Evolutionary conservation across 2,329 filamentous ascomycete genomes (phyloP), one percentile per base, ranked within the genome.

Genomic region (Ceratocystis alfenasii): DNA sequence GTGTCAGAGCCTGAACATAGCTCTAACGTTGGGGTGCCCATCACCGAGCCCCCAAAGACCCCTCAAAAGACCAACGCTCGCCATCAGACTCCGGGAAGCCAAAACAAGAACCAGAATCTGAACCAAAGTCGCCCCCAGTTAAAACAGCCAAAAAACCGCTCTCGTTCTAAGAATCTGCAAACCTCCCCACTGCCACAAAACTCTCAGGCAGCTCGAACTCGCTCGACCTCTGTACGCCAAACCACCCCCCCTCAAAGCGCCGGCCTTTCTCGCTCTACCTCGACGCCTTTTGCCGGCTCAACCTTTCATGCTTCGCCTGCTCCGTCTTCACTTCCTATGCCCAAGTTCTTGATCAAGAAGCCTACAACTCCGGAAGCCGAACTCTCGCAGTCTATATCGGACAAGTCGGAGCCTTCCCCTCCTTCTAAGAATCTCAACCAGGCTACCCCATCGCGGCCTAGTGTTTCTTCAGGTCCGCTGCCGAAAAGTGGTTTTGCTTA

Each of bases 231-330:
- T 59, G 55, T 30, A 67, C 33, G 66, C 69, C 57, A 66, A 6
- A 68, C 62, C 8, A 68, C 66, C 2, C 66, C 66, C 12, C 66
- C 66, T 20, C 64, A 68, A 6, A 68, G 64, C 60, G 64, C 63
- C 15, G 63, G 66, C 2, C 28, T 68, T 53, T 62, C 66, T n/a
- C 50, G 50, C 3, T 65, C 66, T 22, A 55, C 44, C 30, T 62
- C 66, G 15, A 79, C 84, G 68, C 86, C 87, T 59, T 99, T 96
- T 76, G 94, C 94, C 48, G 94, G 93, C 15, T 88, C 93, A 44
- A 95, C 91, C 4, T 99, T 97, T 74, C 92, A 96, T 75, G 89
- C 91, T 50, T 97, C 94, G 7, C 94, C 94, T 22, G 93, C 92
- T 1, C 88, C 94, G 0, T 95, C 91, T 7, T 86, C 90, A 28